These are phyloP conservation scores for Nidularia pulvinata DNA, from an alignment of 768 basidiomycete species.

Conservation along the genomic window DNA sequence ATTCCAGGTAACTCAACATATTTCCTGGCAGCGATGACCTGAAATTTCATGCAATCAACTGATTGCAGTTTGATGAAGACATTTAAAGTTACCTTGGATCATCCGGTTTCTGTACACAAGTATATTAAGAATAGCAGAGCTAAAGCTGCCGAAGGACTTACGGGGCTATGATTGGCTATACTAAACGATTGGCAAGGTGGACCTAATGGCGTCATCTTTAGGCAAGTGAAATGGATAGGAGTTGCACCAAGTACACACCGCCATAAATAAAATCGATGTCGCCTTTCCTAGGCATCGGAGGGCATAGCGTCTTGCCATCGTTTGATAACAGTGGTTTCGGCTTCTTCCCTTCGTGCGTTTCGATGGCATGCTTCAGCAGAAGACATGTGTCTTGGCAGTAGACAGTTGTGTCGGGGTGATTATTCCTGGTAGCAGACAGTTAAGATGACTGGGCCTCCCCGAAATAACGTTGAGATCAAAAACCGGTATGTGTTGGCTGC, in stretches of 20 bases:
- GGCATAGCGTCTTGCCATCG: constrained; percentile 29
- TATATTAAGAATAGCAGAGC: neutral
- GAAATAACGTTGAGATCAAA: constrained; percentile 9
- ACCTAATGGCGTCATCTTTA: constrained; percentile 30
- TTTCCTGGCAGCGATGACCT: constrained; percentile 67
- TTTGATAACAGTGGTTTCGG: constrained; percentile 37
- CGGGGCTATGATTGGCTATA: constrained; percentile 60
- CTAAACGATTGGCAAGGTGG: constrained; percentile 81
- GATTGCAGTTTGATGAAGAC: too few relatives aligned
- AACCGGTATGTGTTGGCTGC: constrained; percentile 69
- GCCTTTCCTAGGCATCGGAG: constrained; percentile 54
- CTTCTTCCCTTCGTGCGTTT: constrained; percentile 36
- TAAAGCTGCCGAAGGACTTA: constrained; percentile 16
- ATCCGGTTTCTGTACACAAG: constrained; percentile 41
- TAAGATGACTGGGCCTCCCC: neutral
- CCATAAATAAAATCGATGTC: constrained; percentile 76
- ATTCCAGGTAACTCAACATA: constrained; percentile 71
- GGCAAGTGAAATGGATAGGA: too few relatives aligned
- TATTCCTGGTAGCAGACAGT: constrained; percentile 35
- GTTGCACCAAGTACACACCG: constrained; percentile 35
- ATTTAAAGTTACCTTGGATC: constrained; percentile 49
- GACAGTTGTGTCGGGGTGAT: constrained; percentile 60
- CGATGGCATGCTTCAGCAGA: constrained; percentile 59
- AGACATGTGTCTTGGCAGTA: constrained; percentile 66
- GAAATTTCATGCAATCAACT: too few relatives aligned